Base-by-base conservation (phyloP, 371 early-diverging fungal genomes). In the Batkoa obscura region DNA sequence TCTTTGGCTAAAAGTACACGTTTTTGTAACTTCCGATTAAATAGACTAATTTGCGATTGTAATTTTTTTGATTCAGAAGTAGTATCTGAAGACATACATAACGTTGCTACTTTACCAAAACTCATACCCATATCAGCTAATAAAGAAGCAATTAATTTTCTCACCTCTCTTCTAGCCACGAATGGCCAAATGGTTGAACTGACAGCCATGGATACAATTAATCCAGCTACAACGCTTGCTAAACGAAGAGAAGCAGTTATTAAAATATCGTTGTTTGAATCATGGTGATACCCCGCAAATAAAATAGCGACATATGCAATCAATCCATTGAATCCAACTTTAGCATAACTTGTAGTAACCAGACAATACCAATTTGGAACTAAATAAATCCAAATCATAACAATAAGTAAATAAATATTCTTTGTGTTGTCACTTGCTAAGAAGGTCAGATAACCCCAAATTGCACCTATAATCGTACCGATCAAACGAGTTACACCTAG, bases 121-220 rank as follows among this genome's bases (percentile, higher is more conserved):
- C 60, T 42, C 10, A 64, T 61, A 17, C 68, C 68, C 13, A 66
- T 57, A 37, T 66, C 58, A n/a, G 62, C 55, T 23, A 68, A 62
- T 2, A 66, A 31, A 13, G 52, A 12, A 0, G 64, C 63, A 33
- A 68, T 61, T 53, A 73, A 68, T 55, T 73, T 78, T 15, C 78
- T 69, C 23, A 75, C 64, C 43, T 73, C 72, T 41, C 70, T 72
- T 30, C 77, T 67, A 0, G 80, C 80, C 13, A 76, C 64, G 59
- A 74, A 78, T 12, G 80, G 80, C 78, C 78, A 80, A 0, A 80
- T 56, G 39, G 72, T 35, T 52, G 75, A 71, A 46, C 74, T 72
- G 37, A 80, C 61, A 10, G 68, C 52, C 6, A 78, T 62, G 0
- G 76, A 67, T 3, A 74, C 68, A 32, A 70, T 61, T 30, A 80